Evolutionary conservation across 2,329 filamentous ascomycete genomes (phyloP), one percentile per base, ranked within the genome.

Genomic region (Colletotrichum cuscutae): DNA sequence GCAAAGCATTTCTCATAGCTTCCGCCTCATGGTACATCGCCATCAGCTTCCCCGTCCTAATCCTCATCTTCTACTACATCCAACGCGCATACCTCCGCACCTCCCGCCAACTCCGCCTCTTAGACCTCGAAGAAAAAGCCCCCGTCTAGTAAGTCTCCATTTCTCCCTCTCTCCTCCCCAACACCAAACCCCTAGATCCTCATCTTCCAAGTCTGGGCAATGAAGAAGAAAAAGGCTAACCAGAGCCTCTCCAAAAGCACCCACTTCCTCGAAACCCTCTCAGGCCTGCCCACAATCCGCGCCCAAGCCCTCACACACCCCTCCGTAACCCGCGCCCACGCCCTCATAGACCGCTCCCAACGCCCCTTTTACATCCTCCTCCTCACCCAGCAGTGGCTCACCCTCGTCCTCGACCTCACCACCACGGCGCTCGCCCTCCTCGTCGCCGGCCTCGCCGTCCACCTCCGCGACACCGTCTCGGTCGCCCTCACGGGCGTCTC

Each of bases 351-450:
- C 74, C 80, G 80, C 11, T 89, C 89, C 0, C 90, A 92, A 75
- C 80, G 82, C 22, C 89, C 89, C 0, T 89, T 87, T 70, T 91
- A 92, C 76, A 82, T 90, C 1, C 82, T 91, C 13, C 87, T 85
- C 68, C 85, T 86, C 52, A 84, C 90, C 5, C 90, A 92, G 77
- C 83, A 88, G 57, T 91, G 89, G 89, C 81, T 90, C 0, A 84
- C 82, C 0, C 79, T 90, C 2, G 85, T 88, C 0, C 77, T 90
- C 2, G 86, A 89, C 73, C 77, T 89, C 53, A 80, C 86, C 3
- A 84, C 87, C 0, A 83, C 86, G 0, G 83, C 77, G 2, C 80
- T 89, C 54, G 86, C 86, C 2, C 80, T 85, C 1, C 75, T 87
- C 2, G 76, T 89, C 4, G 83, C 89, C n/a, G 81, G 82, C 60